phyloP scores from a whole-genome alignment of 2,329 filamentous ascomycete species.

The Pezicula neosporulosa region DNA sequence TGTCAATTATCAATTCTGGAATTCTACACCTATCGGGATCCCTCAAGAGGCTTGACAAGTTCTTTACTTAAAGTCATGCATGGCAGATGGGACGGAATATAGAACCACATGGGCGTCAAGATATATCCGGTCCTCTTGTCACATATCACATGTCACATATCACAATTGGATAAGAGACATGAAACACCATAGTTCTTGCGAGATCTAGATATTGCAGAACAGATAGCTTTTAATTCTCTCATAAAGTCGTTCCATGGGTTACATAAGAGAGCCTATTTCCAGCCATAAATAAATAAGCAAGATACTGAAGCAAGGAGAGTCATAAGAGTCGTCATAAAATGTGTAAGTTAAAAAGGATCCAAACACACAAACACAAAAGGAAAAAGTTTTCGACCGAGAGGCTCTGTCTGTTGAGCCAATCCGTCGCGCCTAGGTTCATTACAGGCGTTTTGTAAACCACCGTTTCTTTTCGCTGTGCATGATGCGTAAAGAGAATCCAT shows the following conservation, averaged over 20 bases:
- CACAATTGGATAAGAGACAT: conserved; percentile 30
- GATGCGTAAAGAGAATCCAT: neutral
- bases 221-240: conserved; percentile 37
- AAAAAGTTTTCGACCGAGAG: conserved; percentile 3
- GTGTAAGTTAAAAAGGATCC: conserved; percentile 2
- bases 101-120: too few species aligned
- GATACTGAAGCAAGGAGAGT: conserved; percentile 1
- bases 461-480: conserved; percentile 17
- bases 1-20: too few species aligned
- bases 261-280: conserved; percentile 33
- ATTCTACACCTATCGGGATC: too few species aligned
- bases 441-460: conserved; percentile 21
- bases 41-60: too few species aligned
- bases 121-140: too few species aligned
- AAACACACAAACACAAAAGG: conserved; percentile 5
- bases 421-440: conserved; percentile 25
- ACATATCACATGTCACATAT: too few species aligned
- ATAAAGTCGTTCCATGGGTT: conserved; percentile 35
- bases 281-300: conserved; percentile 3
- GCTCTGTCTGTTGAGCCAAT: conserved; percentile 2
- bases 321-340: conserved; percentile 5
- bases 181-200: conserved; percentile 48
- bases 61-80: too few species aligned
- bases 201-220: conserved; percentile 25
- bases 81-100: neutral